These are phyloP conservation scores for Salix suchowensis DNA, from an alignment of 345 rosid genomes.

Conservation along the genomic window DNA sequence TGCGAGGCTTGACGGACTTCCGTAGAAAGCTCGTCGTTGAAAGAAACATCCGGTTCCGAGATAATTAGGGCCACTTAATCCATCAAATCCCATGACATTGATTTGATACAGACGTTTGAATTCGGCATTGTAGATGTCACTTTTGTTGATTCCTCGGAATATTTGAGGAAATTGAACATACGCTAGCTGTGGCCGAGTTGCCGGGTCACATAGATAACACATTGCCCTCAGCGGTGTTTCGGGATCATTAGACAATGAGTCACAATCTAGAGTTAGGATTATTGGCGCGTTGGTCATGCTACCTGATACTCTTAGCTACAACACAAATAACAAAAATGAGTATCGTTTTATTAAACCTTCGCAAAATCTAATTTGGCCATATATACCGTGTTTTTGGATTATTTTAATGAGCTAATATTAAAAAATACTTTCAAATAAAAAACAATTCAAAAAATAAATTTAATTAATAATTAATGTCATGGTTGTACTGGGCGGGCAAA, in stretches of 20 bases:
- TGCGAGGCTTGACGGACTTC: slow-evolving; percentile 28
- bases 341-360: no score
- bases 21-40: slow-evolving; percentile 49
- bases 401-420: no score
- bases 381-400: no score
- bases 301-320: slow-evolving; percentile 70
- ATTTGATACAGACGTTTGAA: slow-evolving; percentile 34
- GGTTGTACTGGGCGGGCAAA: background rate
- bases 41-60: slow-evolving; percentile 70
- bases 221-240: slow-evolving; percentile 39
- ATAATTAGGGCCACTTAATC: slow-evolving; percentile 40
- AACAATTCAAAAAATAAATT: no score
- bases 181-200: slow-evolving; percentile 16
- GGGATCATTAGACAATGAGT: slow-evolving; percentile 75
- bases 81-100: slow-evolving; percentile 48
- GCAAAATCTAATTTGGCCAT: no score
- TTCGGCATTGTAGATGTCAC: slow-evolving; percentile 53
- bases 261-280: slow-evolving; percentile 70
- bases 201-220: slow-evolving; percentile 50
- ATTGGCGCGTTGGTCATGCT: slow-evolving; percentile 64
- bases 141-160: slow-evolving; percentile 42
- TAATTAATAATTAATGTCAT: no score
- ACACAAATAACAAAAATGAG: background rate
- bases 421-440: no score
- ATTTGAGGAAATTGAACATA: slow-evolving; percentile 73